phyloP scores from a whole-genome alignment of 257 asterid genomes.

The Nicotiana undulata region DNA sequence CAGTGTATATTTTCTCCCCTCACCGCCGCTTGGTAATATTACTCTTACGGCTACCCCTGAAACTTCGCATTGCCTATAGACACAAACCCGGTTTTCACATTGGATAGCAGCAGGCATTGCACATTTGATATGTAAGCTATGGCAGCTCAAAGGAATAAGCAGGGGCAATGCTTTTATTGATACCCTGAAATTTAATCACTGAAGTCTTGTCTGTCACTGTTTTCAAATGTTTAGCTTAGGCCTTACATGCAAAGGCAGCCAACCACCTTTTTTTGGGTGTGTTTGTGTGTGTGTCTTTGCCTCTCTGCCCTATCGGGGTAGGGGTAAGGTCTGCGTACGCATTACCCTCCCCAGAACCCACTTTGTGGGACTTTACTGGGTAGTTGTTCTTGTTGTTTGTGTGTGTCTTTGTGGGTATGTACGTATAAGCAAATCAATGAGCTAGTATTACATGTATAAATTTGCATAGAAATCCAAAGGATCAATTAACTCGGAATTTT shows the following conservation, averaged over 20 bases:
- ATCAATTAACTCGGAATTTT: neutral
- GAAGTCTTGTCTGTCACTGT: neutral
- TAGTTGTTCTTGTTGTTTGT: too few species aligned
- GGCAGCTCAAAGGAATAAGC: neutral
- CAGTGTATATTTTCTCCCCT: neutral
- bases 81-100: neutral
- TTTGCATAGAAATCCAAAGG: neutral
- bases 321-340: too few species aligned
- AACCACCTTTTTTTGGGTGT: neutral
- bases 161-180: neutral
- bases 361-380: too few species aligned
- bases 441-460: neutral
- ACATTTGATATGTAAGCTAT: neutral
- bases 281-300: neutral
- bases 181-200: neutral
- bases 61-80: neutral
- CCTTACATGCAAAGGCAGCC: neutral
- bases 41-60: neutral
- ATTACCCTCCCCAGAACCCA: too few species aligned
- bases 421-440: neutral
- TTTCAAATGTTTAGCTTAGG: neutral
- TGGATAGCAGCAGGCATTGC: neutral
- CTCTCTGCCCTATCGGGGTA: too few species aligned
- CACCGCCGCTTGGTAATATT: neutral
- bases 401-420: neutral